phyloP scores from a whole-genome alignment of 345 rosid species.

The Carallia brachiata region DNA sequence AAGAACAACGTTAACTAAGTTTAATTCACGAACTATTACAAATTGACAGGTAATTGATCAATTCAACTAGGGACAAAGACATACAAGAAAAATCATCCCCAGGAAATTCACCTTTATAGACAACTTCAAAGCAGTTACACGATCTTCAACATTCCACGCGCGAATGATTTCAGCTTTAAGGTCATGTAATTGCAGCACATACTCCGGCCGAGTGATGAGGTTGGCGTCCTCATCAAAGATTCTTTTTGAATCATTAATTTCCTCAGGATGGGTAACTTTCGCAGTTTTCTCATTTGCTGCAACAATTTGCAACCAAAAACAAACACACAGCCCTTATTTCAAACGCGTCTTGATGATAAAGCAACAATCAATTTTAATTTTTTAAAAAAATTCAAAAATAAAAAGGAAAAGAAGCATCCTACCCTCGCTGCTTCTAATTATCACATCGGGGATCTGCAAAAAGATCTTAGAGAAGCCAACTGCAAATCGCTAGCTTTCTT shows the following conservation, averaged over 20 bases:
- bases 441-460: slow-evolving; percentile 62
- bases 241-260: slow-evolving; percentile 52
- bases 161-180: slow-evolving; percentile 68
- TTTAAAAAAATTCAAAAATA: neutral
- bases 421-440: slow-evolving; percentile 65
- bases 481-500: too few species aligned
- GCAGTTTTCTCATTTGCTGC: slow-evolving; percentile 52
- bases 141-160: slow-evolving; percentile 78
- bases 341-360: neutral
- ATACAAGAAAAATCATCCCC: slow-evolving; percentile 5
- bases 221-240: slow-evolving; percentile 47
- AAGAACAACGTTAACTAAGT: neutral
- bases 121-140: slow-evolving; percentile 71
- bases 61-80: neutral
- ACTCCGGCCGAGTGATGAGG: slow-evolving; percentile 63
- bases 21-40: neutral
- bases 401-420: slow-evolving; percentile 15
- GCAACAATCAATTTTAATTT: neutral
- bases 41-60: neutral
- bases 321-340: neutral
- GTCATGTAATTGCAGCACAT: slow-evolving; percentile 61
- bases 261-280: slow-evolving; percentile 43
- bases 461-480: neutral
- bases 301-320: slow-evolving; percentile 16
- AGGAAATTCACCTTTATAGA: slow-evolving; percentile 60